These are phyloP conservation scores for barley (Hordeum vulgare) DNA, from an alignment of 176 grass and related monocot species.

Conservation along the genomic window MorexV3_pseudomolecules_assembly NC_058519.1:476884373-476884872, in stretches of 20 bases:
- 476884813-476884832: not conserved
- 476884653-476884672: not conserved
- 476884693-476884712: not conserved
- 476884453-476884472: not conserved
- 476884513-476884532: constrained; percentile 39
- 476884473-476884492: not conserved
- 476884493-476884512: not conserved
- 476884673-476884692: not conserved
- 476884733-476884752: not conserved
- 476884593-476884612: not conserved
- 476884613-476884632: not conserved
- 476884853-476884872: not conserved
- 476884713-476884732: not conserved
- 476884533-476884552: constrained; percentile 30
- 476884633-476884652: not conserved
- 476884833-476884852: not conserved
- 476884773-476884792: not conserved
- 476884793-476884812: constrained; percentile 7
- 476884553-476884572: not conserved
- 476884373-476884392: not conserved
- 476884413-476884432: not conserved
- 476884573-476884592: not conserved
- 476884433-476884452: not conserved
- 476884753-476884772: not conserved
- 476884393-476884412: not conserved